phyloP scores from a whole-genome alignment of 352 stramenopile species.

The Globisporangium paddicum region DNA sequence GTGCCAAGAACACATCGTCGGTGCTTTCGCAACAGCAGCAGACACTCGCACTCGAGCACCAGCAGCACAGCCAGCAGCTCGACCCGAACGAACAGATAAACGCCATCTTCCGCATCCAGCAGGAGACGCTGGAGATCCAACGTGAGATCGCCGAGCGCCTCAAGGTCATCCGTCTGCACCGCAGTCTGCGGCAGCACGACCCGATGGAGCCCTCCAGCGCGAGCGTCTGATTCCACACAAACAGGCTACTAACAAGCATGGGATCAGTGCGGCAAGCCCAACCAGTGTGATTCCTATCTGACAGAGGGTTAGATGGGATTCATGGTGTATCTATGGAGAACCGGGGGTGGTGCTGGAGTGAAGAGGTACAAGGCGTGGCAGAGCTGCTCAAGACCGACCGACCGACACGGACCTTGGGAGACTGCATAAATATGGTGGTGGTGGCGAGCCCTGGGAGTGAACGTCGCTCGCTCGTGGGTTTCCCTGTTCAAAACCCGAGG shows the following conservation, averaged over 20 bases:
- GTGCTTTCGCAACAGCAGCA: neutral
- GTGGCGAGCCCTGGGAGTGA: neutral
- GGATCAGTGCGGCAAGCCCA: neutral
- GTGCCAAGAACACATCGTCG: neutral
- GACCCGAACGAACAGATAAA: conserved; percentile 42
- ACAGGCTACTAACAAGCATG: neutral
- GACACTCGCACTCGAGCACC: neutral
- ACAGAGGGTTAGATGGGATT: neutral
- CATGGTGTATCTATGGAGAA: conserved; percentile 1
- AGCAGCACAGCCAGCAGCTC: conserved; percentile 7
- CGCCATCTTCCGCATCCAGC: conserved; percentile 46
- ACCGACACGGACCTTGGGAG: neutral
- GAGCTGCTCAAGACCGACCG: neutral
- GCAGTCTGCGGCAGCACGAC: conserved; percentile 34
- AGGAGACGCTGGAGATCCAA: conserved; percentile 51
- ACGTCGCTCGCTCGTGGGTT: too few species aligned
- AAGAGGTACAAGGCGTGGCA: neutral
- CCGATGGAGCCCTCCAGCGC: conserved; percentile 53
- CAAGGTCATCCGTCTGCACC: conserved; percentile 27
- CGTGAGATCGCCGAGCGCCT: conserved; percentile 46
- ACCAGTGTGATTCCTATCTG: neutral
- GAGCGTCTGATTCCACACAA: conserved; percentile 37
- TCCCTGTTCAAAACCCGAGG: conserved; percentile 46
- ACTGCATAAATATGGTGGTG: conserved; percentile 1
- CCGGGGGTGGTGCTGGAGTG: neutral